Evolutionary conservation across 176 grass and related monocot genomes (phyloP).

Genomic region (Themeda triandra): DNA sequence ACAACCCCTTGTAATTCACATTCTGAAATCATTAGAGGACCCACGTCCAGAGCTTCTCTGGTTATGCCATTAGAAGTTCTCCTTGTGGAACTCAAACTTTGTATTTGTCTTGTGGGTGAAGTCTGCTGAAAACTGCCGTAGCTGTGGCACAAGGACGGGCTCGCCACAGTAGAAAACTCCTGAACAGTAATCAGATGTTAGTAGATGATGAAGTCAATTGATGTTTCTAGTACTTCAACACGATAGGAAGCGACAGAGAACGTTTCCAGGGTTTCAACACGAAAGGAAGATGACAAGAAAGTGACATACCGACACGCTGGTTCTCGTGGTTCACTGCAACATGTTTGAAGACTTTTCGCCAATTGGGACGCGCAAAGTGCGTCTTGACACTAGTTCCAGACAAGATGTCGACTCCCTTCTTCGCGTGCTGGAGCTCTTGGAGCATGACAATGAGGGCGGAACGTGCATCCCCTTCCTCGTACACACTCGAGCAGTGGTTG

Average conservation of each 20-base stretch:
- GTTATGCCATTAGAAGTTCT: slow-evolving; percentile 64
- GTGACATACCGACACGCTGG: slow-evolving; percentile 57
- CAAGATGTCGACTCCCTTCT: slow-evolving; percentile 83
- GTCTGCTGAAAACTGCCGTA: slow-evolving; percentile 69
- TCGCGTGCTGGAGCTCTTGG: slow-evolving; percentile 81
- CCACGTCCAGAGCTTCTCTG: neutral
- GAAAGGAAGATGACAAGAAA: slow-evolving; percentile 2
- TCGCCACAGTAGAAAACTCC: slow-evolving; percentile 98
- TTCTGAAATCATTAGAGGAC: neutral
- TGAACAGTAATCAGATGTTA: slow-evolving; percentile 42
- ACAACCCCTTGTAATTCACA: slow-evolving; percentile 32
- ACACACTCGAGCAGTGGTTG: slow-evolving; percentile 91
- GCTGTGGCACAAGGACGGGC: slow-evolving; percentile 59
- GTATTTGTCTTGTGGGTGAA: slow-evolving; percentile 92
- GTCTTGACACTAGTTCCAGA: slow-evolving; percentile 89
- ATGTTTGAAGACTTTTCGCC: slow-evolving; percentile 88
- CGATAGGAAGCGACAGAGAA: neutral
- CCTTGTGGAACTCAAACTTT: slow-evolving; percentile 96
- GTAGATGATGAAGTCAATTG: neutral
- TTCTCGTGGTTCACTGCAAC: slow-evolving; percentile 70
- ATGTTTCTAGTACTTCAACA: neutral
- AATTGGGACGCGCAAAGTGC: slow-evolving; percentile 87
- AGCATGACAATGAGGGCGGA: slow-evolving; percentile 95
- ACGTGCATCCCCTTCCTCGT: slow-evolving; percentile 88
- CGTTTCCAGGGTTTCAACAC: neutral